A percentile compares a stretch with the other conserved stretches of the same genome.
Evolutionary conservation across 2,329 filamentous ascomycete species (phyloP).

Genomic region (Aureobasidium sp.): DNA sequence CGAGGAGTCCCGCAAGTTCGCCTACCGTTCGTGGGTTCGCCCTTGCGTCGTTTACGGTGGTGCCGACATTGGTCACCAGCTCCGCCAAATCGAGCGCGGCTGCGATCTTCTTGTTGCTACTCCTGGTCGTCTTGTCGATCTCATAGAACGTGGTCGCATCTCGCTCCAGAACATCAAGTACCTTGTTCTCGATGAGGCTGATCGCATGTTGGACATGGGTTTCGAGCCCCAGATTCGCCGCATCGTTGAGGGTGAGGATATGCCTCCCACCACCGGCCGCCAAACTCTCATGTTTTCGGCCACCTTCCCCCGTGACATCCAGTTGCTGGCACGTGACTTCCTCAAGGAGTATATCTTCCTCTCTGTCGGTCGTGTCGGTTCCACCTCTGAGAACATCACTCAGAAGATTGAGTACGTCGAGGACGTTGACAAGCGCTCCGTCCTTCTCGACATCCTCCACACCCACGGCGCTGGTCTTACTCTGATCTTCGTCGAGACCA

Average conservation of each 20-base stretch:
- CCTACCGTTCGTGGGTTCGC: conserved; percentile 97
- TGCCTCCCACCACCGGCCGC: conserved; percentile 73
- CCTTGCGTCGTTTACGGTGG: conserved; percentile 98
- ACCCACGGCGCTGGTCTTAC: conserved; percentile 84
- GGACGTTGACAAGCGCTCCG: conserved; percentile 94
- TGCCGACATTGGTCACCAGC: conserved; percentile 96
- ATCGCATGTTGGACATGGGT: conserved; percentile 99
- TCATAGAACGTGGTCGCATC: conserved; percentile 97
- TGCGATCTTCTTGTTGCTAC: conserved; percentile 97
- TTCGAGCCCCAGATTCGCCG: conserved; percentile 99
- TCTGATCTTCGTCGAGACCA: conserved; percentile 97
- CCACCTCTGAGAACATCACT: conserved; percentile 99
- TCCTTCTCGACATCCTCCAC: conserved; percentile 94
- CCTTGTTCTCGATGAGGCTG: conserved; percentile 95
- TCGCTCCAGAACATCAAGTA: conserved; percentile 99
- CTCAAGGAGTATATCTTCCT: conserved; percentile 99
- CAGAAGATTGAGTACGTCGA: conserved; percentile 98
- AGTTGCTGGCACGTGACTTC: conserved; percentile 98
- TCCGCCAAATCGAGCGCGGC: conserved; percentile 94
- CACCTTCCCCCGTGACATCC: conserved; percentile 97
- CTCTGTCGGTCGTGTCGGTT: conserved; percentile 96
- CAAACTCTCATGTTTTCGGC: conserved; percentile 99
- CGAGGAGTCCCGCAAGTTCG: conserved; percentile 95
- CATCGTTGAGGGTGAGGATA: conserved; percentile 97
- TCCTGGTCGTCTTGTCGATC: conserved; percentile 90